Evolutionary conservation across 2,329 filamentous ascomycete genomes (phyloP), one percentile per base, ranked within the genome.

Genomic region (Teratosphaeria zuluensis): DNA sequence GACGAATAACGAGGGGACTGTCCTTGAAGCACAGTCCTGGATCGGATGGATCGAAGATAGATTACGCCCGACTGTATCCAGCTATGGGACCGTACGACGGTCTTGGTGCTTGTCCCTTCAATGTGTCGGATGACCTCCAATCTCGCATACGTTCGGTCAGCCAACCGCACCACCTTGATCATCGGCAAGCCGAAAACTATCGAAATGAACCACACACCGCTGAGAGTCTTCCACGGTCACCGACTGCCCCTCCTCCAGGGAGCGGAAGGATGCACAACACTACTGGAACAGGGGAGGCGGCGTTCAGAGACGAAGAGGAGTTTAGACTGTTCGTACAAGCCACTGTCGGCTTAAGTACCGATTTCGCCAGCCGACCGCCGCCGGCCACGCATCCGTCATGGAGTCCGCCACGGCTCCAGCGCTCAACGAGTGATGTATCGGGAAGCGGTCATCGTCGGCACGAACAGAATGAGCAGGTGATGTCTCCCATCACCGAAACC

Each of bases 261-360:
- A 48, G 53, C 28, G 51, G 59, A 51, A 57, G 63, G 24, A 58
- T 57, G 33, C 60, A 61, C 16, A 64, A 57, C 51, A 51, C 53
- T 2, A 59, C 46, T 2, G 60, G 58, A 42, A 56, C 58, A 0
- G 56, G 54, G 21, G 68, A 69, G 32, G 63, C 62, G 3, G 64
- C 66, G 4, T 69, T 71, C 59, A 62, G 61, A 5, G 64, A 68
- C 54, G 65, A 67, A 51, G 62, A 67, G 52, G 69, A 72, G 32
- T 68, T 70, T 55, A 62, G 64, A 28, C 58, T 72, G 3, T 72
- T 72, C 53, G 69, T 66, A 4, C 65, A 69, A 53, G 70, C 70
- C 12, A 72, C 69, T 4, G 67, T 66, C 12, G 70, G 70, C 14
- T 60, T 72, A 12, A 68, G 63, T 9, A 66, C 67, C 8, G 65